Evolutionary conservation across 495 filamentous ascomycete genomes (phyloP).

Genomic region (Penicillium coprophilum): DNA sequence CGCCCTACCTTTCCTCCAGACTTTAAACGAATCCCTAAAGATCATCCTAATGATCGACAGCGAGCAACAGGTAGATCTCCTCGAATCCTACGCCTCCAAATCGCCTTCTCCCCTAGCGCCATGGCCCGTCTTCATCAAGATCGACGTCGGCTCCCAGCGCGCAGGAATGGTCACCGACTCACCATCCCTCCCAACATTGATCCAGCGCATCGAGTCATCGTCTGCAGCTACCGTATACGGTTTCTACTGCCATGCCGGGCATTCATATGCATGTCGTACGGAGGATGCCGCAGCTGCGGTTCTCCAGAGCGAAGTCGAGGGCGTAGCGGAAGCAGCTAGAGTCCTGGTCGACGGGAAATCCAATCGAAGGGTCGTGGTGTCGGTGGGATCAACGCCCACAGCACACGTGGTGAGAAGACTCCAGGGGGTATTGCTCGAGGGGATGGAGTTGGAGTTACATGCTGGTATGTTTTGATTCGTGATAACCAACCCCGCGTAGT

Average conservation of each 20-base stretch:
- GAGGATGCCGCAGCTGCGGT: conserved; percentile 13
- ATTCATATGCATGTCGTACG: conserved; percentile 27
- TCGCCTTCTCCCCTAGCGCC: neutral
- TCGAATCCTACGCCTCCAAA: conserved; percentile 25
- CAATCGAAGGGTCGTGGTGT: conserved; percentile 27
- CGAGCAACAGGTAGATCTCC: conserved; percentile 31
- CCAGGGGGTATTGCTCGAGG: conserved; percentile 19
- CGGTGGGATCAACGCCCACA: conserved; percentile 37
- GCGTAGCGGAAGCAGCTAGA: conserved; percentile 21
- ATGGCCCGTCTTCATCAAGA: conserved; percentile 35
- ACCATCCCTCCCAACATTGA: conserved; percentile 13
- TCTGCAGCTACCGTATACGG: conserved; percentile 22
- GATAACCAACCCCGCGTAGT: neutral
- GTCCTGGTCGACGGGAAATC: conserved; percentile 4
- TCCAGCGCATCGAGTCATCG: conserved; percentile 21
- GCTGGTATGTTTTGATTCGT: conserved; percentile 5
- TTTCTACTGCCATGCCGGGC: conserved; percentile 29
- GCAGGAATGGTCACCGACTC: conserved; percentile 20
- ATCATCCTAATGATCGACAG: conserved; percentile 40
- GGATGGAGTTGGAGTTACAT: conserved; percentile 34
- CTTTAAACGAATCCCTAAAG: conserved; percentile 22
- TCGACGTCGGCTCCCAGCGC: conserved; percentile 29
- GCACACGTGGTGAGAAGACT: conserved; percentile 34
- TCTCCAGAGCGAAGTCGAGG: conserved; percentile 22
- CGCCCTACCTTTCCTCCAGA: conserved; percentile 30